phyloP scores from a whole-genome alignment of 805 yeast genomes.

The Candida maesae region DNA sequence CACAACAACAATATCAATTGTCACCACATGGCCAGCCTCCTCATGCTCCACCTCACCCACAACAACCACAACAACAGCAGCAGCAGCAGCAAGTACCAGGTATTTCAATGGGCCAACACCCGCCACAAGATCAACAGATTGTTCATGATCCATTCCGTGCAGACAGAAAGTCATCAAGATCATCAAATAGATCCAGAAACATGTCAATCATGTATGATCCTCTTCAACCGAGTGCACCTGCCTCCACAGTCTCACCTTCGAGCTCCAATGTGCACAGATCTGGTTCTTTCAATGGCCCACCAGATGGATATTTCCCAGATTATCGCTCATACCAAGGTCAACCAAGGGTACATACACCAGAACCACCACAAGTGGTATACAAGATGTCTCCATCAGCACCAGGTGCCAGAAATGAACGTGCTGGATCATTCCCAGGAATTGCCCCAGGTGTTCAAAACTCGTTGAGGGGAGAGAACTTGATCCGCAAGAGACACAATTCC shows the following conservation, averaged over 20 bases:
- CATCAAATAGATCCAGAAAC: slow-evolving; percentile 23
- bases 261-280: slow-evolving; percentile 9
- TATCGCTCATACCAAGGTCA: slow-evolving; percentile 10
- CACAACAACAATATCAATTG: slow-evolving; percentile 10
- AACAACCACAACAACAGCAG: slow-evolving; percentile 3
- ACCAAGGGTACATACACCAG: slow-evolving; percentile 16
- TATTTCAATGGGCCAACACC: slow-evolving; percentile 3
- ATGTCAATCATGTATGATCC: slow-evolving; percentile 28
- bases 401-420: slow-evolving; percentile 18
- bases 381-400: slow-evolving; percentile 11
- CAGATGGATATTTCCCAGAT: slow-evolving; percentile 22
- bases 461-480: slow-evolving; percentile 11
- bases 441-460: slow-evolving; percentile 18
- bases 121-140: slow-evolving; percentile 12
- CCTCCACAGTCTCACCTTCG: slow-evolving; percentile 15
- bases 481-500: slow-evolving; percentile 25
- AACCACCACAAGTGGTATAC: slow-evolving; percentile 6
- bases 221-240: slow-evolving; percentile 19
- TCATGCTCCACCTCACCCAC: slow-evolving; percentile 1
- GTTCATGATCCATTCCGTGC: slow-evolving; percentile 25
- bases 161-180: slow-evolving; percentile 21
- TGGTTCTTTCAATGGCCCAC: slow-evolving; percentile 20
- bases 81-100: no score
- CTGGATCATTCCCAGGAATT: slow-evolving; percentile 24
- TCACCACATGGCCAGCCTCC: slow-evolving; percentile 11